A percentile compares a stretch with the other conserved stretches of the same genome.
These are phyloP conservation scores for Solanum ossicruentum DNA, from an alignment of 257 asterid genomes.

Conservation along the genomic window DNA sequence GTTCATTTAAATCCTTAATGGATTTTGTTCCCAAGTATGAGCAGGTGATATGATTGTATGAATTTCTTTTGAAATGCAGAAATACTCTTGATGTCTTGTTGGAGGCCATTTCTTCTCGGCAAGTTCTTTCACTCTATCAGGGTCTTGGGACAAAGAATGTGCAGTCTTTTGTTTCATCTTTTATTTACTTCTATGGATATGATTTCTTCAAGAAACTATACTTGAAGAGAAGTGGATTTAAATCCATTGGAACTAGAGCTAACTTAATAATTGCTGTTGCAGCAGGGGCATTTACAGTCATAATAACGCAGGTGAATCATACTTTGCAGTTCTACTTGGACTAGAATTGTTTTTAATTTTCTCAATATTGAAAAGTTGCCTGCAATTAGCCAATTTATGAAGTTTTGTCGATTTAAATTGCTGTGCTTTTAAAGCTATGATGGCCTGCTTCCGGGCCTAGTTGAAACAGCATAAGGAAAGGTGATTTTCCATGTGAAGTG, in stretches of 20 bases:
- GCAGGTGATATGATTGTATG: neutral
- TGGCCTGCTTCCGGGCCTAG: neutral
- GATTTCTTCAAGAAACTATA: slow-evolving; percentile 73
- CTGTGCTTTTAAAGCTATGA: neutral
- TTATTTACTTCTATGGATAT: slow-evolving; percentile 82
- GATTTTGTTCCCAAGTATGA: neutral
- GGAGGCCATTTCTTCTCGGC: slow-evolving; percentile 76
- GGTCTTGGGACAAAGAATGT: slow-evolving; percentile 84
- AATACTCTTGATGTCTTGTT: slow-evolving; percentile 73
- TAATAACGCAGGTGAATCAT: slow-evolving; percentile 58
- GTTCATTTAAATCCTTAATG: neutral
- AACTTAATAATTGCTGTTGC: slow-evolving; percentile 86
- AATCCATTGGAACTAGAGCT: slow-evolving; percentile 74
- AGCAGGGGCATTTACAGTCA: slow-evolving; percentile 76
- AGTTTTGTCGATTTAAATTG: neutral
- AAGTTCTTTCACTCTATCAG: slow-evolving; percentile 64
- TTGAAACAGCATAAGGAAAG: neutral
- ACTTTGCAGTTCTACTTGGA: neutral
- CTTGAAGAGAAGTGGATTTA: slow-evolving; percentile 52
- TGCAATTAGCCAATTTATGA: neutral
- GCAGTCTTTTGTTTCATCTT: slow-evolving; percentile 76
- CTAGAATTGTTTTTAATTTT: neutral
- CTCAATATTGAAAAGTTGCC: neutral
- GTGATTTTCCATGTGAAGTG: neutral
- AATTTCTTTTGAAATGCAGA: slow-evolving; percentile 22